Conservation (phyloP, 495 filamentous ascomycete genomes). For the Podospora conica region DNA sequence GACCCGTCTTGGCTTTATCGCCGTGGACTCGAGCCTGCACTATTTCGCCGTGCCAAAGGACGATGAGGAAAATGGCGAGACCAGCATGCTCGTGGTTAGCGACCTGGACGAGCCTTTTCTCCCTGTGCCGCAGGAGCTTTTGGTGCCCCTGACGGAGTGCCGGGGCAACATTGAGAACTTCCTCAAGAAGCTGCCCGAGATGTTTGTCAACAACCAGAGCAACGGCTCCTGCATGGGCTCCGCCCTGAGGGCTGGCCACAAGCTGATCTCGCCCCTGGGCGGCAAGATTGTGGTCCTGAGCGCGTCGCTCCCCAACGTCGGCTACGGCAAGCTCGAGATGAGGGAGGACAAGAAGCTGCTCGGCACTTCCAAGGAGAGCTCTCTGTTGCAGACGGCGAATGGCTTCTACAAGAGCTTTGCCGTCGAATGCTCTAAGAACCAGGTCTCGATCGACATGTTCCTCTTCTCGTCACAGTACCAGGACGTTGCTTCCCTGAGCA, state of each 20-base stretch:
- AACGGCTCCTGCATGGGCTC: constrained; percentile 85
- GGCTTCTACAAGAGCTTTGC: constrained; percentile 99
- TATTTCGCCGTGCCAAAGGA: constrained; percentile 94
- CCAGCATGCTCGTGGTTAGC: constrained; percentile 88
- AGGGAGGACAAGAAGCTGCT: constrained; percentile 95
- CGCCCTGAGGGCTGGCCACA: constrained; percentile 86
- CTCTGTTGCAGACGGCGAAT: constrained; percentile 81
- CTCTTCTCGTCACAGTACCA: constrained; percentile 96
- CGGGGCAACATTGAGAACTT: constrained; percentile 85
- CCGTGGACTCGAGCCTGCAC: constrained; percentile 89
- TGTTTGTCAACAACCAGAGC: constrained; percentile 93
- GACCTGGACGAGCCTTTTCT: constrained; percentile 97
- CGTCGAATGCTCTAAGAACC: constrained; percentile 96
- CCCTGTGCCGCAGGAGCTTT: constrained; percentile 84
- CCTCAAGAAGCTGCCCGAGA: constrained; percentile 83
- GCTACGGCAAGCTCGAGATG: constrained; percentile 84
- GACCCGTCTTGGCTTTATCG: constrained; percentile 89
- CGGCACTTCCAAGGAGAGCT: constrained; percentile 85
- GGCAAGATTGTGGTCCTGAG: constrained; percentile 91
- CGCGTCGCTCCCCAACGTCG: constrained; percentile 84
- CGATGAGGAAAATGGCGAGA: constrained; percentile 70
- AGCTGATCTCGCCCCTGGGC: constrained; percentile 85
- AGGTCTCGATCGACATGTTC: constrained; percentile 99
- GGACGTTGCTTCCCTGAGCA: constrained; percentile 92
- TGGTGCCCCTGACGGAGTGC: constrained; percentile 85